phyloP scores from a whole-genome alignment of 1,139 yeast genomes.

The Nadsonia starkeyi-henricii region DNA sequence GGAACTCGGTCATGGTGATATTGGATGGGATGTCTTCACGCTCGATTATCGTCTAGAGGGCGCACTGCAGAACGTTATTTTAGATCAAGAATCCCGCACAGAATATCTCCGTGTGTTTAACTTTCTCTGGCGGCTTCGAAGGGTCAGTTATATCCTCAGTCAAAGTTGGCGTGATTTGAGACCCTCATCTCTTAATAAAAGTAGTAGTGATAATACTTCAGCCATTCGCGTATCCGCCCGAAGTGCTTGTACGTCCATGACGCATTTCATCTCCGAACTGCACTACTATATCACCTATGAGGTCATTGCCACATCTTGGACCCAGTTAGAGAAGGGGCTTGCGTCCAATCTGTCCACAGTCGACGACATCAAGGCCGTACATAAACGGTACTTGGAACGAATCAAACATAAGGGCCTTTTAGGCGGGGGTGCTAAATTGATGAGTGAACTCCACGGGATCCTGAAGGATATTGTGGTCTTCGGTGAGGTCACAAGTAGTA shows the following conservation, averaged over 20 bases:
- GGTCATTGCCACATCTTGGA: constrained; percentile 29
- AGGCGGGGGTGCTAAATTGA: constrained; percentile 20
- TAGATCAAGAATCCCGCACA: constrained; percentile 27
- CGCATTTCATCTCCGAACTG: constrained; percentile 25
- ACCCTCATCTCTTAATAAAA: not conserved
- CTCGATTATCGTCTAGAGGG: constrained; percentile 61
- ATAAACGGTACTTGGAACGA: constrained; percentile 20
- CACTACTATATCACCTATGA: constrained; percentile 28
- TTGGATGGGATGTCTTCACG: constrained; percentile 83
- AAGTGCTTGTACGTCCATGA: constrained; percentile 15
- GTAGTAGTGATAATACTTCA: not conserved
- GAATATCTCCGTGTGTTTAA: constrained; percentile 75
- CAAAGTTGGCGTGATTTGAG: constrained; percentile 30
- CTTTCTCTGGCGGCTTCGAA: constrained; percentile 67
- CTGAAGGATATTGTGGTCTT: constrained; percentile 20
- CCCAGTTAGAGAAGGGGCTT: constrained; percentile 18
- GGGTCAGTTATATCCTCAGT: constrained; percentile 41
- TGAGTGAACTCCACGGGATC: constrained; percentile 24
- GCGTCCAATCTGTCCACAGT: constrained; percentile 17
- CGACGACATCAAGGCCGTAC: constrained; percentile 25
- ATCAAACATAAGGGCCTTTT: constrained; percentile 26
- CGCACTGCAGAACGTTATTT: constrained; percentile 30
- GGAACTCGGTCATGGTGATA: constrained; percentile 49
- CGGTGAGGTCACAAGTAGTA: constrained; percentile 14
- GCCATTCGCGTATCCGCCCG: constrained; percentile 3